Percentiles rank a stretch among this genome's conserved stretches.
These are phyloP conservation scores for Cyberlindnera nakhonratchasimensis DNA, from an alignment of 805 yeast species.

Conservation along the genomic window DNA sequence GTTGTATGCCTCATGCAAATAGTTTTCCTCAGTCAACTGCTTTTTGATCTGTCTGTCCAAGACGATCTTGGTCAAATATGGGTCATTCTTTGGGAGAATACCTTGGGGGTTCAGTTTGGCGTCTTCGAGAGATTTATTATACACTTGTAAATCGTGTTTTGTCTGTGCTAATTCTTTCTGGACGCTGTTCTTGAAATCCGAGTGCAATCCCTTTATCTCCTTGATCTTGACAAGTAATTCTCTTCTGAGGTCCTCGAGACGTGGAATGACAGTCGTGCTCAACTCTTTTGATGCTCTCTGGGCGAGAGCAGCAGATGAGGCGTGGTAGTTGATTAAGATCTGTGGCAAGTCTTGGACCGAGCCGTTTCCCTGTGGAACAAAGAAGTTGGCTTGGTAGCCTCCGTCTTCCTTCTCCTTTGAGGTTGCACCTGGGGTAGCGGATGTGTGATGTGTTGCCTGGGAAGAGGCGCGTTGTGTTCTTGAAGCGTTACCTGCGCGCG, in stretches of 20 bases:
- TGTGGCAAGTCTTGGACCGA: constrained; percentile 83
- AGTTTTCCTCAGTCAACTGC: constrained; percentile 81
- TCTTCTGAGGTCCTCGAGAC: constrained; percentile 63
- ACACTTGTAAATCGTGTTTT: constrained; percentile 50
- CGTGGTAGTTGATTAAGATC: constrained; percentile 61
- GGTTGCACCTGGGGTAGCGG: constrained; percentile 30
- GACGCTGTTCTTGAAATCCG: constrained; percentile 80
- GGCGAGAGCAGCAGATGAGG: constrained; percentile 55
- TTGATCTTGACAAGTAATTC: constrained; percentile 82
- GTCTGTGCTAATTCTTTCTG: constrained; percentile 66
- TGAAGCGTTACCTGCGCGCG: constrained; percentile 1
- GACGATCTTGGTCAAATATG: constrained; percentile 67
- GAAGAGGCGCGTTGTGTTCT: constrained; percentile 4
- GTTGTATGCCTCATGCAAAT: constrained; percentile 80
- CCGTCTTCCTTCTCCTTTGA: constrained; percentile 15
- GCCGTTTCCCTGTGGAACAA: constrained; percentile 73
- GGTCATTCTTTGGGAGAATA: constrained; percentile 63
- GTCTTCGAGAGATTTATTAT: constrained; percentile 59
- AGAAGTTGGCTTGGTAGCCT: constrained; percentile 40
- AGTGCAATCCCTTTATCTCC: constrained; percentile 76
- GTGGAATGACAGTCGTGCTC: constrained; percentile 56
- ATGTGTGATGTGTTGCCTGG: constrained; percentile 4
- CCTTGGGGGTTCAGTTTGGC: constrained; percentile 46
- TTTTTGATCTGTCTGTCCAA: constrained; percentile 75
- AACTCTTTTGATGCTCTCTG: constrained; percentile 57